Percentiles rank a stretch among this genome's conserved stretches.
phyloP scores from a whole-genome alignment of 2,329 filamentous ascomycete species.

The Sarocladium kiliense region DNA sequence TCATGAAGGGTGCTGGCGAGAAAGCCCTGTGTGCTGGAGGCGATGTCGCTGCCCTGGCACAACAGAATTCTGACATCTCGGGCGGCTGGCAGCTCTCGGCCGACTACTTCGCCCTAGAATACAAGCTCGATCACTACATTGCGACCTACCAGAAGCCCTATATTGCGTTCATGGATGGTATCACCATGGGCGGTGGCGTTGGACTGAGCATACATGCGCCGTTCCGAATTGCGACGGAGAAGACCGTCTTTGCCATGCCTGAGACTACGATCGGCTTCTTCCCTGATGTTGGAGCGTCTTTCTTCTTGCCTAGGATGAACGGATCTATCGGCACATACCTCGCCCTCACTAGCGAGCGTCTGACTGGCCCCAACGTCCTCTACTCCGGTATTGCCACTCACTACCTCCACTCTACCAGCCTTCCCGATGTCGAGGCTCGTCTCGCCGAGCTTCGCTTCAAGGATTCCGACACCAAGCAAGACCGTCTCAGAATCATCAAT shows the following conservation, averaged over 20 bases:
- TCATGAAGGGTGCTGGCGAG: conserved; percentile 84
- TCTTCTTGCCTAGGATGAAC: conserved; percentile 88
- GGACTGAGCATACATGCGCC: conserved; percentile 92
- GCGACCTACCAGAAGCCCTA: conserved; percentile 92
- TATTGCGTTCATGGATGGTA: conserved; percentile 92
- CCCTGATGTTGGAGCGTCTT: conserved; percentile 93
- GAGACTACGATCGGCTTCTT: conserved; percentile 99
- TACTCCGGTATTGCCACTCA: conserved; percentile 93
- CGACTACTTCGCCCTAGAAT: conserved; percentile 92
- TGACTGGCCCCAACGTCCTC: conserved; percentile 80
- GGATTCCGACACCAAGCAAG: conserved; percentile 61
- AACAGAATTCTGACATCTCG: conserved; percentile 61
- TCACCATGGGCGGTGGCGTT: conserved; percentile 97
- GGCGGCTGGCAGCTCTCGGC: conserved; percentile 70
- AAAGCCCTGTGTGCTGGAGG: conserved; percentile 90
- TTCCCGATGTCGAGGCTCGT: conserved; percentile 76
- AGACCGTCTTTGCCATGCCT: conserved; percentile 95
- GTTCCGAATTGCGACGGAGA: conserved; percentile 93
- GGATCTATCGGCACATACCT: conserved; percentile 87
- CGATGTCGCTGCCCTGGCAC: conserved; percentile 76
- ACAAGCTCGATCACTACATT: conserved; percentile 92
- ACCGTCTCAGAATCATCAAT: conserved; percentile 70
- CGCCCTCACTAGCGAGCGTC: conserved; percentile 78
- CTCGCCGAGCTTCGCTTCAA: conserved; percentile 85
- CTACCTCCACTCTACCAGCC: conserved; percentile 86